Conservation (phyloP, 768 basidiomycete species). For the Lactarius pseudohatsudake region DNA sequence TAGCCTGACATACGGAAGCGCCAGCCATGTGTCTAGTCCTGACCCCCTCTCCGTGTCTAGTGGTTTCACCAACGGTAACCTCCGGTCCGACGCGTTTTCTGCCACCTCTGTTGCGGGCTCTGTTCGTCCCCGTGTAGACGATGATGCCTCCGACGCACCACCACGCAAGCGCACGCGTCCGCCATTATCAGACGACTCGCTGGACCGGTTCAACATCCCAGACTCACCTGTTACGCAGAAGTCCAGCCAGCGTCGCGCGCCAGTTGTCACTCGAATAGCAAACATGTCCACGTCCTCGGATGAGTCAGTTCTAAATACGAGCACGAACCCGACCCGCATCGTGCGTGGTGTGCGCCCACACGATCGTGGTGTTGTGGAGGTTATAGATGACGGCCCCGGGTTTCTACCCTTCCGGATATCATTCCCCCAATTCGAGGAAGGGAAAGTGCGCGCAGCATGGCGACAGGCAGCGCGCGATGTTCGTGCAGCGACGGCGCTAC, state of each 20-base stretch:
- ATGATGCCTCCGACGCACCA: conserved; percentile 49
- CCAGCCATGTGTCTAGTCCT: conserved; percentile 30
- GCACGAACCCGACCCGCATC: conserved; percentile 36
- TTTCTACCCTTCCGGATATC: conserved; percentile 64
- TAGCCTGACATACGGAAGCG: conserved; percentile 40
- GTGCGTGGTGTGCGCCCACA: conserved; percentile 28
- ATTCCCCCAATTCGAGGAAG: conserved; percentile 48
- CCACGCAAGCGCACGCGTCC: conserved; percentile 74
- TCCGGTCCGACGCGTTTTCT: conserved; percentile 49
- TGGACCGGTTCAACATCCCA: conserved; percentile 43
- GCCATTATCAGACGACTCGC: conserved; percentile 37
- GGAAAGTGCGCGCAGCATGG: conserved; percentile 66
- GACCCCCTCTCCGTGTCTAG: conserved; percentile 24
- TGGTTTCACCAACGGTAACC: conserved; percentile 32
- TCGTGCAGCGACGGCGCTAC: conserved; percentile 55
- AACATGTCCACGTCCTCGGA: conserved; percentile 64
- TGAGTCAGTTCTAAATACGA: conserved; percentile 54
- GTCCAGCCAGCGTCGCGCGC: conserved; percentile 50
- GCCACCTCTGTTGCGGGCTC: conserved; percentile 46
- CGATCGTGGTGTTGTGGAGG: conserved; percentile 26
- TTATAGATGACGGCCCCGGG: conserved; percentile 31
- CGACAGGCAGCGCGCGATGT: conserved; percentile 57
- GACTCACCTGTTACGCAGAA: conserved; percentile 61
- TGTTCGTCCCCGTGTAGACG: conserved; percentile 40
- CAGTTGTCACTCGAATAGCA: conserved; percentile 34